Evolutionary conservation across 148 eudicot genomes (phyloP).

Genomic region (Diospyros lotus): DNA sequence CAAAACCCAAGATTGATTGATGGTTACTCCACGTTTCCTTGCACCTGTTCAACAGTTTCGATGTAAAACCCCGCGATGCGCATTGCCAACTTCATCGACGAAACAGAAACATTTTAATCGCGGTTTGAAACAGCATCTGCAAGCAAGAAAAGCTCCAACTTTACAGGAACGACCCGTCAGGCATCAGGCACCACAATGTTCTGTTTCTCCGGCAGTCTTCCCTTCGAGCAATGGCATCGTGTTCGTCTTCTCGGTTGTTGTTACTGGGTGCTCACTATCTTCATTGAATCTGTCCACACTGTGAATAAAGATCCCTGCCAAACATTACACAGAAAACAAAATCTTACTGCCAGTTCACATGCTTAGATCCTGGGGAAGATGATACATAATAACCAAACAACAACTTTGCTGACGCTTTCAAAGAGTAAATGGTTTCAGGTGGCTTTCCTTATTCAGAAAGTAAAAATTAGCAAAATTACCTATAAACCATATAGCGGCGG

Average conservation of each 20-base stretch:
- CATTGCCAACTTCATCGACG: too few relatives aligned
- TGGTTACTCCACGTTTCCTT: too few relatives aligned
- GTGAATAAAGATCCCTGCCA: slow-evolving; percentile 51
- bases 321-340: background rate
- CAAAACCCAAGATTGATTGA: too few relatives aligned
- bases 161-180: too few relatives aligned
- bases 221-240: slow-evolving; percentile 42
- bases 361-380: background rate
- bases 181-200: background rate
- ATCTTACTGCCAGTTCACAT: background rate
- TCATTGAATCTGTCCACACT: slow-evolving; percentile 53
- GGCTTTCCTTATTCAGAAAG: background rate
- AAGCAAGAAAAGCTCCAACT: too few relatives aligned
- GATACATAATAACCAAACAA: background rate
- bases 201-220: slow-evolving; percentile 22
- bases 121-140: too few relatives aligned
- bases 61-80: too few relatives aligned
- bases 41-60: too few relatives aligned
- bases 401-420: background rate
- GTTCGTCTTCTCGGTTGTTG: slow-evolving; percentile 24
- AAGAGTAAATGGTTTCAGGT: background rate
- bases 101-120: too few relatives aligned
- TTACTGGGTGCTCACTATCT: slow-evolving; percentile 27
- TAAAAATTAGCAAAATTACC: slow-evolving; percentile 32
- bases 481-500: slow-evolving; percentile 68